Base-by-base conservation (phyloP, 2,329 filamentous ascomycete genomes). In the Aspergillus transmontanensis region DNA sequence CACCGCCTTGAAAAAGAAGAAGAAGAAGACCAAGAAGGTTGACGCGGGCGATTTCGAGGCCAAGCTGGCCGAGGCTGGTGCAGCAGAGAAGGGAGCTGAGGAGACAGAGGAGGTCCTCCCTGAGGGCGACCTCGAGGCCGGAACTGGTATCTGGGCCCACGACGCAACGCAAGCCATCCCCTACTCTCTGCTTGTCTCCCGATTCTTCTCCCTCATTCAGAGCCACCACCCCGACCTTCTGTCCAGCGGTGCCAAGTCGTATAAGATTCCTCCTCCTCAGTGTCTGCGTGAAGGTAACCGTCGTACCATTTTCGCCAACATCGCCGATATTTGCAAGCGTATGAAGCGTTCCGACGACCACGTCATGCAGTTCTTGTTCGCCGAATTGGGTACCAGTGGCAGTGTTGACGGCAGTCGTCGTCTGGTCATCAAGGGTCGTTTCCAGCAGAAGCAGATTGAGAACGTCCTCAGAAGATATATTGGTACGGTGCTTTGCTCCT, bases 281-380 rank as follows among this genome's bases (percentile, higher is more conserved):
- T 98, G 95, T 83, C 89, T 98, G 77, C 94, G 95, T 83, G 95
- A 99, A 93, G 95, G 95, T 79, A 99, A 99, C 89, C 96, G 97
- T 88, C 96, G 96, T 90, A 99, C 95, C 67, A 97, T 99, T 76
- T 99, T 99, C 76, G 95, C 94, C 85, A 99, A 99, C 85, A 95
- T 99, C 76, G 89, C 93, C 78, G 95, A 99, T 79, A 98, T 99
- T 75, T 96, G 93, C 87, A 97, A 97, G 87, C 89, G 94, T 74
- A 98, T 99, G 94, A 99, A 99, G 89, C 89, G 95, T 80, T 94
- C 92, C 68, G 94, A 98, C 77, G 95, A 99, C 82, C 95, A 97
- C 83, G 91, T 99, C 70, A 98, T 93, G 59, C 90, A 94, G 73
- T 98, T 97, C 84, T 83, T 99, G 79, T 97, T 99, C 81, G 94